Evolutionary conservation across 2,329 filamentous ascomycete genomes (phyloP), one percentile per base, ranked within the genome.

Genomic region (Arthroderma sp.): DNA sequence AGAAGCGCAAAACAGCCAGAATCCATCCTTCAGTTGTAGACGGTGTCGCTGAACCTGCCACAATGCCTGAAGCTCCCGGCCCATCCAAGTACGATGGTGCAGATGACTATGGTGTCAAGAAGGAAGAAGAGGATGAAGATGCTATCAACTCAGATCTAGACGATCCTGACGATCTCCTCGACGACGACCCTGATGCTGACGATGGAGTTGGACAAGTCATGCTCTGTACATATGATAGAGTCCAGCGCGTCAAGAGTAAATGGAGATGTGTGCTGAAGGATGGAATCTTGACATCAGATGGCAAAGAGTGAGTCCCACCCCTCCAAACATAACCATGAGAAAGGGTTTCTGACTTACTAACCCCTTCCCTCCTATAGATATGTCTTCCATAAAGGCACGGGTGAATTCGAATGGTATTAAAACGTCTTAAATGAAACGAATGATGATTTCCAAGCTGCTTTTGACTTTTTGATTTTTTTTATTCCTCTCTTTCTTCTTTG

Each of bases 241-340:
- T 98, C 6, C 89, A 96, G 67, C 77, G 91, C 40, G 91, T 96
- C 57, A 98, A 98, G 80, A 98, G 96, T 70, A 98, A 91, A 77
- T 91, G 85, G 85, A 98, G 98, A 83, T 98, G 91, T 67, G 88
- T 86, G 1, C 78, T 98, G 51, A 96, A 96, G 70, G 91, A 98
- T 58, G 91, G 91, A 15, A 85, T 98, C 11, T 73, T 98, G 53
- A 94, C 85, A 38, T 86, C 94, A 33, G 88, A 89, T 53, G 85
- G 86, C 54, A 94, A 85, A 66, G 91, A 98, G 74, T 82, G 65
- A 64, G 75, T 71, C 32, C n/a, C 30, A 38, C 6, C 29, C 34
- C 30, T 42, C 1, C 10, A 29, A 10, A 28, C 6, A 38, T 39
- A 9, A 10, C n/a, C 30, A n/a, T 36, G 32, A 3, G 11, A 34